Evolutionary conservation across 495 filamentous ascomycete genomes (phyloP).

Genomic region (Tuber microsphaerosporum): DNA sequence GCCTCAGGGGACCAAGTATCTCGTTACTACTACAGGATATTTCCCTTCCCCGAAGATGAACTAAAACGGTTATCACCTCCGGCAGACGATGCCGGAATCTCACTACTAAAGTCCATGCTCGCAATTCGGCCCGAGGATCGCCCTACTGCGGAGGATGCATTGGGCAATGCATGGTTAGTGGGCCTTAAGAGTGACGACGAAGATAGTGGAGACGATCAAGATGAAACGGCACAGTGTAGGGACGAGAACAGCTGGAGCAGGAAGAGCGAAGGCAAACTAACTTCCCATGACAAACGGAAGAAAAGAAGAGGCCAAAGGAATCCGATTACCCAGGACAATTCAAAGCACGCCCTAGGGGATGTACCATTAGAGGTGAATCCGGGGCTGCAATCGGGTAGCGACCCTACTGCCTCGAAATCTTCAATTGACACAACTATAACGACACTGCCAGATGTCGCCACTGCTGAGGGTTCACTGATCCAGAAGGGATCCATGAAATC

Average conservation of each 20-base stretch:
- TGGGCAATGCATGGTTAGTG: slow-evolving; percentile 1
- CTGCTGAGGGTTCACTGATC: not conserved
- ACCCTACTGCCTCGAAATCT: not conserved
- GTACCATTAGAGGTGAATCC: not conserved
- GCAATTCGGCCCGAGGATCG: not conserved
- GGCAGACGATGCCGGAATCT: not conserved
- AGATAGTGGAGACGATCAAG: not conserved
- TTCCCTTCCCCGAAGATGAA: slow-evolving; percentile 4
- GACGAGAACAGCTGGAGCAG: not conserved
- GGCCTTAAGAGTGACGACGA: not conserved
- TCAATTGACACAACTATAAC: not conserved
- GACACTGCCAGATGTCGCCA: no score
- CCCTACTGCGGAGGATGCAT: not conserved
- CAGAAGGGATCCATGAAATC: not conserved
- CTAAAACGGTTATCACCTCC: not conserved
- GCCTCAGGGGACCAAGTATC: no score
- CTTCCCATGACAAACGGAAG: not conserved
- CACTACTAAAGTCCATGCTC: not conserved
- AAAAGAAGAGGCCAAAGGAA: not conserved
- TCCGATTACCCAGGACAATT: not conserved
- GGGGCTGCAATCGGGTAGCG: not conserved
- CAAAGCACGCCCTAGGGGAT: not conserved
- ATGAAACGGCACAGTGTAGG: not conserved
- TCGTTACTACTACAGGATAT: not conserved
- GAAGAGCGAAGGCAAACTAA: not conserved